These are phyloP conservation scores for Lindgomyces ingoldianus DNA, from an alignment of 495 filamentous ascomycete genomes.

Conservation along the genomic window DNA sequence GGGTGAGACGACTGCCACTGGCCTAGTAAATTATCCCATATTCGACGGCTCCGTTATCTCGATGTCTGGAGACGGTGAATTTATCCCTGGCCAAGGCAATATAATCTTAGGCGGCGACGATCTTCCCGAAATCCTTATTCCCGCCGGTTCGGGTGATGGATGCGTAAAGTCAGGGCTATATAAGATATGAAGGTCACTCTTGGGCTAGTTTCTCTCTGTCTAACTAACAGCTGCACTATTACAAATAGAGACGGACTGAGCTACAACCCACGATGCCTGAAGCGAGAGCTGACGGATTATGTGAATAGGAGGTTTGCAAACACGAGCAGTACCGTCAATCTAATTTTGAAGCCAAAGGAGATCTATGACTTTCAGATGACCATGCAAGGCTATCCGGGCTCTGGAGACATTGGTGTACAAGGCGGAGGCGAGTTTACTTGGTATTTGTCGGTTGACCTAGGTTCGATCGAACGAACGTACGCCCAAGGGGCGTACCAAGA, in stretches of 20 bases:
- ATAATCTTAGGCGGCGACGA: conserved; percentile 31
- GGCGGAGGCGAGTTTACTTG: too few relatives aligned
- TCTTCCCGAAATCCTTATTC: conserved; percentile 38
- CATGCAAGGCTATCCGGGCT: conserved; percentile 29
- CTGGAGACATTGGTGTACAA: conserved; percentile 31
- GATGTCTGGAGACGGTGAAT: conserved; percentile 63
- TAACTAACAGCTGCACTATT: conserved; percentile 13
- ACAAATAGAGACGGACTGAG: conserved; percentile 10
- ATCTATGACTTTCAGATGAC: conserved; percentile 33
- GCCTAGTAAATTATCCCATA: conserved; percentile 59
- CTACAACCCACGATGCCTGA: conserved; percentile 33
- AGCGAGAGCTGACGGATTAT: conserved; percentile 24
- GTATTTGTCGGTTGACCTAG: too few relatives aligned
- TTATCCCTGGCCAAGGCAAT: conserved; percentile 45
- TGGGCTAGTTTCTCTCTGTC: conserved; percentile 16
- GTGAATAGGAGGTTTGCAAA: conserved; percentile 22
- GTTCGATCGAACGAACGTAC: too few relatives aligned
- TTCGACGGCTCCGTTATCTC: conserved; percentile 64
- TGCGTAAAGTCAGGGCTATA: conserved; percentile 64
- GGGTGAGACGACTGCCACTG: conserved; percentile 50
- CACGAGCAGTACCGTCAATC: conserved; percentile 11
- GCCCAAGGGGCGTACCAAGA: too few relatives aligned
- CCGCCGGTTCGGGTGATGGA: conserved; percentile 61
- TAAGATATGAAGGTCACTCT: conserved; percentile 36
- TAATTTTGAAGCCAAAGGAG: conserved; percentile 13